Base-by-base conservation (phyloP, 306 rosid species). In the Begonia masoniana region DNA sequence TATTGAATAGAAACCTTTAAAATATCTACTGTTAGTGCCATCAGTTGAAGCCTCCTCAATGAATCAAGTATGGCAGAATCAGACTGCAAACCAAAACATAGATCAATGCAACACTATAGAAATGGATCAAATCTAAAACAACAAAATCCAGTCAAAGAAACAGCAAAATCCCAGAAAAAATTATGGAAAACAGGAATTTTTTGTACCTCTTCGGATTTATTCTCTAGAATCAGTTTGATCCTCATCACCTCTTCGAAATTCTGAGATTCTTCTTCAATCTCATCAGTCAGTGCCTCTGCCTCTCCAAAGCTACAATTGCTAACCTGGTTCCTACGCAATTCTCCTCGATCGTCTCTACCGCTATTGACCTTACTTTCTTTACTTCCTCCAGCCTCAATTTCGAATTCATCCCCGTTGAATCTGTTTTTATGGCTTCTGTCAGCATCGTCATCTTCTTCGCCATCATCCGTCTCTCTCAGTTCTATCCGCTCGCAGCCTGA, bases 281-380 rank as follows among this genome's bases (percentile, higher is more conserved):
- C 84, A 72, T 83, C 94, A 51, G 88, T 91, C 66, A 91, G 70
- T 67, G 96, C 99, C 75, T 91, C 97, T 16, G 92, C 96, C 14
- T 83, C 94, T 9, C 75, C 88, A 66, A 61, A 81, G 76, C 84
- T 78, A 50, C 61, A 78, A 66, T 75, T 89, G 68, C 78, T 76
- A 26, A 67, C 71, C 45, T 45, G 72, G 15, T 80, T 82, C 21
- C 24, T 60, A 62, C 66, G 54, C 73, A 65, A 72, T 51, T 72
- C 88, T 13, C 56, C 74, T 51, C 45, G 70, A 60, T 80, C 84
- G 50, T 71, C 77, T 52, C 84, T 64, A 43, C 65, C 48, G 41
- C 75, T 62, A 67, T 77, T 70, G 6, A 68, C 88, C 73, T 91
- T 81, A 68, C 96, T 91, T 66, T 91, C 96, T 55, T 91, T 91